phyloP scores from a whole-genome alignment of 1,284 basidiomycete genomes.

The Rugosomyces carneus region DNA sequence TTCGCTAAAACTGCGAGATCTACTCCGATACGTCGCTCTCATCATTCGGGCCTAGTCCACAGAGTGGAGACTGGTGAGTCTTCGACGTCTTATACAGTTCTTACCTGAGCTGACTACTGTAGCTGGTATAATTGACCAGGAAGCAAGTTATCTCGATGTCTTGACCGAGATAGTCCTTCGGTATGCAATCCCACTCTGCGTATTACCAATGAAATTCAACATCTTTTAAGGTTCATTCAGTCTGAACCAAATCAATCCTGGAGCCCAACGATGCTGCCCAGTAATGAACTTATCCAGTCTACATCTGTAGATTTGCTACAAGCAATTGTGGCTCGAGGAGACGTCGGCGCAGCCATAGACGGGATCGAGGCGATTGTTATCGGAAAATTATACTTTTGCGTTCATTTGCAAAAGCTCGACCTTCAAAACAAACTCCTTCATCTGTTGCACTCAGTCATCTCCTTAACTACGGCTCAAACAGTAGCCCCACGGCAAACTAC shows the following conservation, averaged over 20 bases:
- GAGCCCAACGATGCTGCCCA: constrained; percentile 46
- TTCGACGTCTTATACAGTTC: neutral
- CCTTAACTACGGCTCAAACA: constrained; percentile 38
- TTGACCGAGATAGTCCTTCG: constrained; percentile 63
- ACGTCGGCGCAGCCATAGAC: constrained; percentile 58
- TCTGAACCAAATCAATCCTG: constrained; percentile 59
- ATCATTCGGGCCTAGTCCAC: constrained; percentile 50
- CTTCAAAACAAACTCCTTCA: constrained; percentile 92
- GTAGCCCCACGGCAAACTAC: constrained; percentile 22
- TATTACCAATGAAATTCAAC: neutral
- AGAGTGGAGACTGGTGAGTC: constrained; percentile 53
- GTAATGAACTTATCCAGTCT: constrained; percentile 67
- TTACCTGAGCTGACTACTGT: neutral
- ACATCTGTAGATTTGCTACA: constrained; percentile 80
- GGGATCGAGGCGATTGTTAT: constrained; percentile 68
- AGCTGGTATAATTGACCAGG: constrained; percentile 48
- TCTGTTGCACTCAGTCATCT: constrained; percentile 81
- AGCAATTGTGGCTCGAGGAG: constrained; percentile 73
- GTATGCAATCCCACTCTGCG: constrained; percentile 35
- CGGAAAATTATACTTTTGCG: constrained; percentile 67
- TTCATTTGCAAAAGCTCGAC: constrained; percentile 68
- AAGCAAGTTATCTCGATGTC: constrained; percentile 70
- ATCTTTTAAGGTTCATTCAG: constrained; percentile 54
- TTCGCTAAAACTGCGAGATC: constrained; percentile 68
- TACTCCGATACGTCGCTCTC: constrained; percentile 55